These are phyloP conservation scores for Tephrocybe sp. DNA, from an alignment of 768 basidiomycete species.

Conservation along the genomic window DNA sequence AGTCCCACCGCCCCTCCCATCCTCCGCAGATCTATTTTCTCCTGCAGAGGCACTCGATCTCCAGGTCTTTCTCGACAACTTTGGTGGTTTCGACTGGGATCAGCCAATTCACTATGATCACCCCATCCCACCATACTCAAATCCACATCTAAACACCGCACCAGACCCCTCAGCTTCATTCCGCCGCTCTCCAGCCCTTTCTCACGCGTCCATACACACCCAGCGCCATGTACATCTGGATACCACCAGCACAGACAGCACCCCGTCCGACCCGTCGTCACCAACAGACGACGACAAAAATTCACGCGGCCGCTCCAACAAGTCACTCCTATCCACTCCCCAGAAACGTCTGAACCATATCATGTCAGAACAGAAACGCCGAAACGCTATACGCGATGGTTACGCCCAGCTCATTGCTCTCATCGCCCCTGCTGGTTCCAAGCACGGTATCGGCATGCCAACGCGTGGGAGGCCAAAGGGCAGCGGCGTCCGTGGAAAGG, in stretches of 20 bases:
- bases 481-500: conserved; percentile 63
- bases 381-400: conserved; percentile 88
- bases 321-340: conserved; percentile 74
- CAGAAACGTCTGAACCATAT: conserved; percentile 93
- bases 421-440: conserved; percentile 72
- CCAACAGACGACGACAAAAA: conserved; percentile 11
- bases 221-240: conserved; percentile 18
- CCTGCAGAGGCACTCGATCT: conserved; percentile 75
- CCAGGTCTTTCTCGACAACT: conserved; percentile 80
- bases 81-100: conserved; percentile 59
- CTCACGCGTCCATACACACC: conserved; percentile 23
- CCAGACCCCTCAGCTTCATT: conserved; percentile 40
- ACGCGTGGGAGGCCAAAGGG: conserved; percentile 80
- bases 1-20: conserved; percentile 56
- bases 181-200: conserved; percentile 24
- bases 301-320: conserved; percentile 24
- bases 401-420: conserved; percentile 84
- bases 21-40: conserved; percentile 78
- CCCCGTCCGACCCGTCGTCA: conserved; percentile 28
- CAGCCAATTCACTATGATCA: conserved; percentile 38
- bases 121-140: conserved; percentile 39
- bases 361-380: conserved; percentile 91
- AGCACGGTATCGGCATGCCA: conserved; percentile 69
- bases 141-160: conserved; percentile 43
- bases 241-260: conserved; percentile 22